A percentile compares a stretch with the other conserved stretches of the same genome.
Conservation (phyloP, 2,329 filamentous ascomycete species). For the Orbilia quercus region DNA sequence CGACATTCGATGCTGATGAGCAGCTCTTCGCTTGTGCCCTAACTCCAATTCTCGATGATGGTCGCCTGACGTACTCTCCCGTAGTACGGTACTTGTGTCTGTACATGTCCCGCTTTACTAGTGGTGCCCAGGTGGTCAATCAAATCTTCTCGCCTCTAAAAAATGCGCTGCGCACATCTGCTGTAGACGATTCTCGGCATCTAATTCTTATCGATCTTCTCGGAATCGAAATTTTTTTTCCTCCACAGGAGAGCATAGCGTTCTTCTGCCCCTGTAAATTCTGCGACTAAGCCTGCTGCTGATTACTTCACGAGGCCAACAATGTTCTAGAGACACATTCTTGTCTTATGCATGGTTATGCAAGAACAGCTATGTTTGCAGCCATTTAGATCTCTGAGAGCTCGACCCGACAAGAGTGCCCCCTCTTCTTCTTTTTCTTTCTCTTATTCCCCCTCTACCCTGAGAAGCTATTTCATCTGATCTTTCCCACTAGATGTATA, state of each 20-base stretch:
- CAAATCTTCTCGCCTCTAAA: slow-evolving; percentile 43
- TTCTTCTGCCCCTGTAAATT: slow-evolving; percentile 34
- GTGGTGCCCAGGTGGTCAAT: slow-evolving; percentile 21
- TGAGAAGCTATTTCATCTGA: slow-evolving; percentile 50
- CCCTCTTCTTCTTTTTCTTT: slow-evolving; percentile 34
- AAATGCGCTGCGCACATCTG: slow-evolving; percentile 42
- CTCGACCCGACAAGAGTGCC: slow-evolving; percentile 39
- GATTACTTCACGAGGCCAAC: slow-evolving; percentile 54
- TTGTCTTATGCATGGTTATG: slow-evolving; percentile 54
- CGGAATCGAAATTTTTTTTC: slow-evolving; percentile 40
- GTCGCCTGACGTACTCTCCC: slow-evolving; percentile 54
- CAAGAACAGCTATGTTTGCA: slow-evolving; percentile 50
- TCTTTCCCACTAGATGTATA: slow-evolving; percentile 10
- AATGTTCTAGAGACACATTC: slow-evolving; percentile 41
- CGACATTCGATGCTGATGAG: slow-evolving; percentile 46
- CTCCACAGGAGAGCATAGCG: slow-evolving; percentile 50
- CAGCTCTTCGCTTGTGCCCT: slow-evolving; percentile 54
- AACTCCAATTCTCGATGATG: slow-evolving; percentile 51
- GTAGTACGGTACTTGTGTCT: slow-evolving; percentile 37
- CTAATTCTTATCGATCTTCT: slow-evolving; percentile 50
- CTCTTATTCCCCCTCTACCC: slow-evolving; percentile 10
- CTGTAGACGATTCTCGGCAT: slow-evolving; percentile 35
- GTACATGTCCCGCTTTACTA: slow-evolving; percentile 32
- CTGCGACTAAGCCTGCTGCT: slow-evolving; percentile 50
- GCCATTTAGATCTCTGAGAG: slow-evolving; percentile 36